phyloP scores from a whole-genome alignment of 768 basidiomycete species.

The Tylopilus vinaceipallidus region DNA sequence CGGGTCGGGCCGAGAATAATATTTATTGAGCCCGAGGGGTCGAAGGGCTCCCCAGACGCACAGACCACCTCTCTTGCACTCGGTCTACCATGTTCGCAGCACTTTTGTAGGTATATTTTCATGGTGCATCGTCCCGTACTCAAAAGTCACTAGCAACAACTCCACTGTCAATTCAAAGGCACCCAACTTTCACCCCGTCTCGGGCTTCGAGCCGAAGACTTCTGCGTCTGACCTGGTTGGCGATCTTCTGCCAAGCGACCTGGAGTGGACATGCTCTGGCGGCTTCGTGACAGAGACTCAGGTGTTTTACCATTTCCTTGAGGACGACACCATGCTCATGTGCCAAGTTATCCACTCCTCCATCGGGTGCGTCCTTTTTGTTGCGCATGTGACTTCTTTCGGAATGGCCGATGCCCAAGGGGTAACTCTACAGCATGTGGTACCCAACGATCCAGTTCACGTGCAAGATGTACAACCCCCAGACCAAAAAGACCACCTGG shows the following conservation, averaged over 20 bases:
- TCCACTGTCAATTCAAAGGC: conserved; percentile 61
- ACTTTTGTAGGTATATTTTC: conserved; percentile 62
- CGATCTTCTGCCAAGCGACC: conserved; percentile 71
- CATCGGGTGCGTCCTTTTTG: conserved; percentile 64
- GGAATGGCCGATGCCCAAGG: conserved; percentile 9
- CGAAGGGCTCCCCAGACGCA: background rate
- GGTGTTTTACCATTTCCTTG: conserved; percentile 76
- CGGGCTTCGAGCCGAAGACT: conserved; percentile 43
- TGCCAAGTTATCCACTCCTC: conserved; percentile 87
- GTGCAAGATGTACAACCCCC: conserved; percentile 82
- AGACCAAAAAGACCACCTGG: conserved; percentile 74
- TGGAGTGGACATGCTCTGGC: conserved; percentile 76
- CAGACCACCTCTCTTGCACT: background rate
- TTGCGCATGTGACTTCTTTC: conserved; percentile 5
- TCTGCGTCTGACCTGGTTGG: conserved; percentile 64
- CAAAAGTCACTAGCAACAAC: conserved; percentile 42
- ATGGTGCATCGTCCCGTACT: conserved; percentile 5
- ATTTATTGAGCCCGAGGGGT: conserved; percentile 8
- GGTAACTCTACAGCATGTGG: conserved; percentile 60
- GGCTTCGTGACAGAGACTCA: conserved; percentile 94
- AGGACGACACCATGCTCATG: conserved; percentile 77
- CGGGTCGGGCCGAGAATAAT: conserved; percentile 13
- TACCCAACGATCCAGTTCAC: conserved; percentile 94
- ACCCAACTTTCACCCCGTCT: conserved; percentile 82
- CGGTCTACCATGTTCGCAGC: conserved; percentile 68